Evolutionary conservation across 139 green algal genomes (phyloP), one percentile per base, ranked within the genome.

Genomic region (Micractinium conductrix): DNA sequence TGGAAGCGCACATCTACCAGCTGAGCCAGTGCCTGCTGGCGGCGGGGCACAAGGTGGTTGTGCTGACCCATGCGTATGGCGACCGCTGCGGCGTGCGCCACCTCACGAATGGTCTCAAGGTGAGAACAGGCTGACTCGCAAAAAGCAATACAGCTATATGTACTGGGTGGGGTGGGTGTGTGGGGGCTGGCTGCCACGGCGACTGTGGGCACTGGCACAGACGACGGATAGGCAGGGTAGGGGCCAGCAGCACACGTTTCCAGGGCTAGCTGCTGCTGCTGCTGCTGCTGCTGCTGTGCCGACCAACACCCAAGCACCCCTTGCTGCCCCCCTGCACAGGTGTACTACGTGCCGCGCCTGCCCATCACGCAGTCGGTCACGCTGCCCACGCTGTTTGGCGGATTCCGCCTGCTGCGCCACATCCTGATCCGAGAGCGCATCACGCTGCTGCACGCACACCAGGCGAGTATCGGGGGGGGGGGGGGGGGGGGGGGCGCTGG

Each of bases 1-100:
- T 99, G 8, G 97, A 99, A 84, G 98, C 93, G 78, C 97, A 99
- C 89, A 97, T 99, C 38, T 98, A 98, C 83, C 90, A 97, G 71
- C 91, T 99, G 2, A 93, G 94, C 2, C 94, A 98, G 87, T 96
- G 95, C 85, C 90, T 99, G 21, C 90, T 98, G 21, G 68, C 85
- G 10, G 71, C 87, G 17, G 96, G 96, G 1, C 94, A 99, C 87
- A 88, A 95, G 84, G 95, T 97, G 50, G 92, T 96, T 53, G 89
- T 98, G 30, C 79, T 97, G 30, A 98, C 95, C n/a, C 94, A 97
- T 81, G 85, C 91, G 19, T 95, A 96, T 86, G 89, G 89, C 28
- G 87, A 95, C 48, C 90, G 92, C 17, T 50, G 22, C 2, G 97
- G 97, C 10, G 92, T 99, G 37, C 86, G 94, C 0, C 96, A 96